Conservation (phyloP, 768 basidiomycete genomes). For the Boletus tomentosulus region DNA sequence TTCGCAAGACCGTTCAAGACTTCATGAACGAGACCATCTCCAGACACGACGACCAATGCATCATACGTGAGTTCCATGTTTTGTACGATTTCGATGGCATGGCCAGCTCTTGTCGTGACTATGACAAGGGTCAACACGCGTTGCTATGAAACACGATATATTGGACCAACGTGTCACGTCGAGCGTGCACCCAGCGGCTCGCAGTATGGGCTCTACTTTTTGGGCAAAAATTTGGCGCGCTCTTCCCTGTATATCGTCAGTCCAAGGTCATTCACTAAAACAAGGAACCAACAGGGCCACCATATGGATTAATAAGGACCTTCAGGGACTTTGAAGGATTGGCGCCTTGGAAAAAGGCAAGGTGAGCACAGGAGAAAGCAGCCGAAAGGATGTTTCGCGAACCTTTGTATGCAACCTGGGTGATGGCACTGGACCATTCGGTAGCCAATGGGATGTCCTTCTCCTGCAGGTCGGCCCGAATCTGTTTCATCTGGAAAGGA, state of each 20-base stretch:
- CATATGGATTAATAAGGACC: constrained; percentile 74
- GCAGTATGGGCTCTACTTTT: constrained; percentile 68
- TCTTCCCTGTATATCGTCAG: constrained; percentile 48
- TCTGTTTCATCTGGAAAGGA: constrained; percentile 33
- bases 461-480: constrained; percentile 41
- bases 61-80: constrained; percentile 58
- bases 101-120: constrained; percentile 63
- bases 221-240: constrained; percentile 49
- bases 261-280: not conserved
- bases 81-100: constrained; percentile 64
- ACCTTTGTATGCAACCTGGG: constrained; percentile 63
- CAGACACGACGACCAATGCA: constrained; percentile 71
- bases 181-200: constrained; percentile 57
- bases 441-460: constrained; percentile 32
- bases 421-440: constrained; percentile 53
- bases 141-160: not conserved
- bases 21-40: constrained; percentile 83
- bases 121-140: not conserved
- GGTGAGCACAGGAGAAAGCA: not conserved
- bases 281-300: constrained; percentile 59
- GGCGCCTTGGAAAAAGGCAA: constrained; percentile 36
- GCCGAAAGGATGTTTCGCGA: not conserved
- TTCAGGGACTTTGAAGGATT: constrained; percentile 54
- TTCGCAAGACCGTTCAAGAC: constrained; percentile 78
- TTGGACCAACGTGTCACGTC: constrained; percentile 56